Conservation (phyloP, 1,284 basidiomycete genomes). For the Schizophyllum commune region DNA sequence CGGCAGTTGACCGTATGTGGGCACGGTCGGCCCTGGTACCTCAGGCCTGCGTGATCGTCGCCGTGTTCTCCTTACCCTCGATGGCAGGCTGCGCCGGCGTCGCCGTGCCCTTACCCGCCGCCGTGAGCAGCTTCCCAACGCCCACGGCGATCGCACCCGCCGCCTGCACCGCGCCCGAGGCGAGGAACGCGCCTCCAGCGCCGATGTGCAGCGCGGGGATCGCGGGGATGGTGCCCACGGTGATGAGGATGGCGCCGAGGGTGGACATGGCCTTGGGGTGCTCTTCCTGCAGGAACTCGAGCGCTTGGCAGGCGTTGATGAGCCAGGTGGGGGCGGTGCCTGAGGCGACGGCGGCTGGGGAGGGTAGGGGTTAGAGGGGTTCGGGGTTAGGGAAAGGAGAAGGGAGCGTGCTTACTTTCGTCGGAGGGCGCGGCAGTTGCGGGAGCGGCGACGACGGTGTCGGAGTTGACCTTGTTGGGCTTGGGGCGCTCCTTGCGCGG, state of each 20-base stretch:
- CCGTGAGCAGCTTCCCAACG: constrained; percentile 46
- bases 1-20: no score
- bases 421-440: neutral
- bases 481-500: constrained; percentile 1
- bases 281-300: constrained; percentile 64
- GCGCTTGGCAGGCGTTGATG: constrained; percentile 62
- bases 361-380: constrained; percentile 1
- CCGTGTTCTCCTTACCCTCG: neutral
- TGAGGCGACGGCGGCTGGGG: constrained; percentile 38
- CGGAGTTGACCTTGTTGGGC: neutral
- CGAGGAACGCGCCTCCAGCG: constrained; percentile 62
- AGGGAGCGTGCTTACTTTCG: neutral
- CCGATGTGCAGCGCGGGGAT: constrained; percentile 59
- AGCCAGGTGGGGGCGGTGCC: constrained; percentile 66
- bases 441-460: neutral
- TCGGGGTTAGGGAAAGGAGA: constrained; percentile 2
- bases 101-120: constrained; percentile 12
- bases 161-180: constrained; percentile 63
- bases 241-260: constrained; percentile 67
- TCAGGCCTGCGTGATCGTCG: neutral
- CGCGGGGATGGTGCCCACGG: constrained; percentile 62
- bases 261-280: constrained; percentile 71
- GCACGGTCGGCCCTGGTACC: no score
- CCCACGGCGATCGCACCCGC: constrained; percentile 70
- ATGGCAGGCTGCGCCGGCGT: neutral